Percentiles rank a stretch among this genome's conserved stretches.
Evolutionary conservation across 2,329 filamentous ascomycete genomes (phyloP).

Genomic region (Botrytis cinerea): DNA sequence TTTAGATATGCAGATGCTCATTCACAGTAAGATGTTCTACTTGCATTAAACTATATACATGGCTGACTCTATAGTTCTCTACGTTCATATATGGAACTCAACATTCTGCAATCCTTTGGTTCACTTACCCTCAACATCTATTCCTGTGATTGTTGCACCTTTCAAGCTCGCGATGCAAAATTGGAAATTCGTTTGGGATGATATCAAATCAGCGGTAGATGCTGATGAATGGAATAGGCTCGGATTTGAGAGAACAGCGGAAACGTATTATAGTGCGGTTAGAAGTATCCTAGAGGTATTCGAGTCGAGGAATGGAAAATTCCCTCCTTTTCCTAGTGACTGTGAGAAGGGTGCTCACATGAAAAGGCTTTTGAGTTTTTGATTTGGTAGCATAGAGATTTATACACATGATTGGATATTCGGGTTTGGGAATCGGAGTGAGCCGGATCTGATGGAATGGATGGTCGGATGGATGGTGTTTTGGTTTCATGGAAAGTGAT

Average conservation of each 20-base stretch:
- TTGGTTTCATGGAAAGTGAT: background rate
- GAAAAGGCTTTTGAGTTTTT: conserved; percentile 36
- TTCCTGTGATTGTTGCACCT: conserved; percentile 30
- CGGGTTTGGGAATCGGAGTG: background rate
- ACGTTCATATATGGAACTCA: conserved; percentile 38
- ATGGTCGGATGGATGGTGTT: background rate
- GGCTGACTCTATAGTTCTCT: conserved; percentile 33
- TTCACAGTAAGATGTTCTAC: conserved; percentile 35
- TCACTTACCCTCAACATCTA: conserved; percentile 28
- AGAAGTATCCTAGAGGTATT: conserved; percentile 33
- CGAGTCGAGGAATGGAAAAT: conserved; percentile 34
- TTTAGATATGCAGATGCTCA: conserved; percentile 41
- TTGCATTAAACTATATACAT: background rate
- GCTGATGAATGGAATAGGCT: conserved; percentile 37
- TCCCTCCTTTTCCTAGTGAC: conserved; percentile 36
- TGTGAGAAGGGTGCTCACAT: conserved; percentile 40
- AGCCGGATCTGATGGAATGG: background rate
- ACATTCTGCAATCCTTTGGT: conserved; percentile 38
- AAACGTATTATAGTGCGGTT: conserved; percentile 38
- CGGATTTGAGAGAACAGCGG: conserved; percentile 39
- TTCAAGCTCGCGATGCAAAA: conserved; percentile 38
- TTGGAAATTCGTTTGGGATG: conserved; percentile 40
- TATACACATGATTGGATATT: background rate
- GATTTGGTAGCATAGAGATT: background rate
- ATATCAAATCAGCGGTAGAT: conserved; percentile 30